Base-by-base conservation (phyloP, 2,329 filamentous ascomycete species). In the Penicillium sp. region DNA sequence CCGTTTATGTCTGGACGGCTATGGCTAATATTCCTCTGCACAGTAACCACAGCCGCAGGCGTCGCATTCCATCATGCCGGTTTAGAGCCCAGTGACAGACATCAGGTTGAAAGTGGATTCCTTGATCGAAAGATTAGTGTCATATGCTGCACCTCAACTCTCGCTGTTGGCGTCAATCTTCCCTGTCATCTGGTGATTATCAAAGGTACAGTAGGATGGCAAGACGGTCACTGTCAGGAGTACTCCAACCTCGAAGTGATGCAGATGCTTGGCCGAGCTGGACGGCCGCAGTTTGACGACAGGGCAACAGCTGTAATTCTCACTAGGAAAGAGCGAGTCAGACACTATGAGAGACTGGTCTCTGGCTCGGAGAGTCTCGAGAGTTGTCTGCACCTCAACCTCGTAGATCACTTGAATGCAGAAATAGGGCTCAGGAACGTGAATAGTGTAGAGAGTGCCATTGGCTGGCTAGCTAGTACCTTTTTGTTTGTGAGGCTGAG, bases 211-310 rank as follows among this genome's bases (percentile, higher is more conserved):
- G 84, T 88, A 3, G 82, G 83, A 0, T 93, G 87, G 75, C 85
- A 86, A 60, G 84, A 87, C 60, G 81, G 77, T 35, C 77, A 83
- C 7, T 82, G 86, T 44, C 85, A 88, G 59, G 91, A 95, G 72
- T 93, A 92, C 67, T 88, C 91, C 0, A 91, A 95, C 71, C 81
- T 96, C 5, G 92, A 96, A 67, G 85, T 94, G 64, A 94, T 94
- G 89, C 92, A 96, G 70, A 96, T 96, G 92, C 85, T 96, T 53
- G 92, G 92, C 7, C 87, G 92, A 65, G 92, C 92, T 55, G 92
- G 92, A 1, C 84, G 92, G 21, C 92, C 92, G 6, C 92, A 96
- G 70, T 96, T 93, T 65, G 92, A 94, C 68, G 84, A 87, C 54
- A 91, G 81, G 61, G 92, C 91, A 3, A 84, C 88, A 45, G 92